A percentile compares a stretch with the other conserved stretches of the same genome.
These are phyloP conservation scores for Sugiyamaella pinicola DNA, from an alignment of 1,139 yeast genomes.

Conservation along the genomic window DNA sequence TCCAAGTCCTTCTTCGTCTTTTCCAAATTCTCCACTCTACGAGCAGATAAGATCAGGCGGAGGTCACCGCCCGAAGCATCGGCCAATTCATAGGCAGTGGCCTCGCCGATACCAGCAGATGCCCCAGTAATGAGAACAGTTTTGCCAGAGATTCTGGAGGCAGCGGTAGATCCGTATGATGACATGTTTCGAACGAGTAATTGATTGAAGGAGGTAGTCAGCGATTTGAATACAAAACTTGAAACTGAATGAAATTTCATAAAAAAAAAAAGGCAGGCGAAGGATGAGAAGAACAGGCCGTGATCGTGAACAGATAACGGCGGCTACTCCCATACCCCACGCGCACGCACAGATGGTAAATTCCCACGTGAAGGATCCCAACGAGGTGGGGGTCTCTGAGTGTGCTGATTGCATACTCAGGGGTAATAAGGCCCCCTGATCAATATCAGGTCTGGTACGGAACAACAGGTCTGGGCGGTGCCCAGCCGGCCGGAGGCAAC, in stretches of 20 bases:
- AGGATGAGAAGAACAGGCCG: too few species aligned
- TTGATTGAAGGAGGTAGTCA: conserved; percentile 4
- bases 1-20: conserved; percentile 51
- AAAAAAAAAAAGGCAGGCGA: neutral
- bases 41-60: conserved; percentile 67
- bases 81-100: conserved; percentile 74
- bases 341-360: too few species aligned
- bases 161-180: conserved; percentile 59
- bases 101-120: conserved; percentile 75
- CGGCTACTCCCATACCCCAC: neutral
- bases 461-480: neutral
- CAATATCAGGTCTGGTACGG: too few species aligned
- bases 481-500: conserved; percentile 1
- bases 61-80: conserved; percentile 66
- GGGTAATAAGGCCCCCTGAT: too few species aligned
- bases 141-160: conserved; percentile 62
- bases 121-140: conserved; percentile 73
- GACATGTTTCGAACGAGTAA: conserved; percentile 36
- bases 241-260: conserved; percentile 7
- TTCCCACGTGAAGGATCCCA: too few species aligned
- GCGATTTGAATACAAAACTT: conserved; percentile 2
- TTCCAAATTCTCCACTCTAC: conserved; percentile 56
- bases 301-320: too few species aligned
- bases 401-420: too few species aligned
- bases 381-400: too few species aligned